Evolutionary conservation across 2,329 filamentous ascomycete species (phyloP), one percentile per base, ranked within the genome.

Genomic region (Piedraia hortae): DNA sequence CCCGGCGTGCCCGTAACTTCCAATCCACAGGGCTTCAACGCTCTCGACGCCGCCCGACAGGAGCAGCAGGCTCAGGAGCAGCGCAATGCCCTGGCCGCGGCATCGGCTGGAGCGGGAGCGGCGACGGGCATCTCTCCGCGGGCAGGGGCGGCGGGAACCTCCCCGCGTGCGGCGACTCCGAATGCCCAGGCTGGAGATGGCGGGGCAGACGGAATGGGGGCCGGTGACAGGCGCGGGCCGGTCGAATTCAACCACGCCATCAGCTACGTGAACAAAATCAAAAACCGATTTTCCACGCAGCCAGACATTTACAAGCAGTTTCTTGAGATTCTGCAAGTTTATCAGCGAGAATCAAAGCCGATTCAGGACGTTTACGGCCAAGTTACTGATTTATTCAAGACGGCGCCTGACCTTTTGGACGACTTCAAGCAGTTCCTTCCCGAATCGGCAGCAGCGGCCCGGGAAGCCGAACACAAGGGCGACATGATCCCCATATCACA

Each of bases 261-360:
- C 31, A 93, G 80, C 44, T 97, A 97, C 39, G 85, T 97, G 24
- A 97, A 97, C 43, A 97, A 97, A 51, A 97, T 97, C 38, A 97
- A 97, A 77, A 97, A 93, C 42, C 82, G 85, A 19, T 97, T 93
- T 47, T 71, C 89, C 36, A 70, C 80, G 38, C 80, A 89, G 32
- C 85, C 85, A 4, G 85, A 97, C 43, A 93, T 97, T 30, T 97
- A 97, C 53, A 97, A 97, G 46, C 82, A 97, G 41, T 97, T 97
- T 41, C 59, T 97, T 14, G 85, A 97, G 44, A 97, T 97, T 21
- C 53, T 97, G 20, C 85, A 97, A 47, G 97, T 85, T 2, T 97
- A 97, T 38, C 85, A 97, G 46, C 65, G 85, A 26, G 85, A 97
- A 44, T 89, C 85, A 23, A 93, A 93, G 42, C 88, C 85, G 0